phyloP scores from a whole-genome alignment of 2,329 filamentous ascomycete genomes.

The Intubia oerlemansii region DNA sequence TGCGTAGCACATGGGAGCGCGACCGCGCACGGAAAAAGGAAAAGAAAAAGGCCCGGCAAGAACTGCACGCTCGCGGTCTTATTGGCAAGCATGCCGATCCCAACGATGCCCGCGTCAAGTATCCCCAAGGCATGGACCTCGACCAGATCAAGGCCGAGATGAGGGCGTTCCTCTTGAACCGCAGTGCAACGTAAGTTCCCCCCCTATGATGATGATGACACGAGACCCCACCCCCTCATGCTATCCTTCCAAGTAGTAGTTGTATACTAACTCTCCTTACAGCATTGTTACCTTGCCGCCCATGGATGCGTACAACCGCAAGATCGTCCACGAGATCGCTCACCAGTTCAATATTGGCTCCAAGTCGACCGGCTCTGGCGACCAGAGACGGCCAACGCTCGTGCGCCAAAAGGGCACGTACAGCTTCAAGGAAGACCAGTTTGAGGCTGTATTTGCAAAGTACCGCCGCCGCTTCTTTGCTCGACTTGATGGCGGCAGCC shows the following conservation, averaged over 20 bases:
- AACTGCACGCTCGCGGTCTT: slow-evolving; percentile 42
- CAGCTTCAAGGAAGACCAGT: slow-evolving; percentile 33
- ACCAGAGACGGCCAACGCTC: slow-evolving; percentile 53
- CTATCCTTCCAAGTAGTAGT: no score
- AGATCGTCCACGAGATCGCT: slow-evolving; percentile 61
- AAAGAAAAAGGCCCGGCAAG: slow-evolving; percentile 48
- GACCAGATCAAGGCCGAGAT: slow-evolving; percentile 55
- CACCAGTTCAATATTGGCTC: slow-evolving; percentile 59
- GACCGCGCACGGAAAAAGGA: slow-evolving; percentile 51
- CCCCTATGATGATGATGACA: no score
- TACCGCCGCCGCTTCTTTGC: slow-evolving; percentile 33
- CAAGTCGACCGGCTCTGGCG: slow-evolving; percentile 57
- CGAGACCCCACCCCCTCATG: no score
- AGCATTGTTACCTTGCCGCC: slow-evolving; percentile 54
- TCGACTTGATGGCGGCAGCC: slow-evolving; percentile 19
- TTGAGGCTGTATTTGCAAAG: slow-evolving; percentile 24
- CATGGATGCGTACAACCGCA: slow-evolving; percentile 61
- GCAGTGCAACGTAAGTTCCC: slow-evolving; percentile 35
- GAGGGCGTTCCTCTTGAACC: slow-evolving; percentile 42
- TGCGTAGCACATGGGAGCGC: slow-evolving; percentile 40
- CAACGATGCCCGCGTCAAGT: slow-evolving; percentile 46
- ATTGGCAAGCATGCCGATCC: slow-evolving; percentile 36
- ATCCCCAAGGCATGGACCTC: slow-evolving; percentile 48
- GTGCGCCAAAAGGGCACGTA: slow-evolving; percentile 51
- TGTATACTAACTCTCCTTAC: not conserved